Evolutionary conservation across 2,329 filamentous ascomycete genomes (phyloP).

Genomic region (Lecanicillium sp.): DNA sequence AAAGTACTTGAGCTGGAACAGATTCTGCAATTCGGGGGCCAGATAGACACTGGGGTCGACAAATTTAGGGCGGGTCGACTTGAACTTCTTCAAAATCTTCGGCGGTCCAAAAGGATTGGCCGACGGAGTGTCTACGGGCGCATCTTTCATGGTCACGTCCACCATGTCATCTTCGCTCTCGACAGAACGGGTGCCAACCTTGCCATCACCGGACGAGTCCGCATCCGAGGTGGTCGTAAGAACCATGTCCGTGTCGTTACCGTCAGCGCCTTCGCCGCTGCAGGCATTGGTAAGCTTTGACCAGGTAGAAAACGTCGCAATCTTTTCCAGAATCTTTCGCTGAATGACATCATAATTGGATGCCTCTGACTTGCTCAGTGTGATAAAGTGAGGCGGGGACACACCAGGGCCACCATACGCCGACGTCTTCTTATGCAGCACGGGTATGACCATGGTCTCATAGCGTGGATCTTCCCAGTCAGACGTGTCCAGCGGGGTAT

Average conservation of each 20-base stretch:
- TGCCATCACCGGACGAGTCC: slow-evolving; percentile 60
- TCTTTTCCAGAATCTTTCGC: slow-evolving; percentile 70
- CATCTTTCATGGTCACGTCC: slow-evolving; percentile 77
- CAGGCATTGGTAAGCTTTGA: slow-evolving; percentile 49
- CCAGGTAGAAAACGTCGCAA: slow-evolving; percentile 69
- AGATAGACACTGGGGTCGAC: slow-evolving; percentile 49
- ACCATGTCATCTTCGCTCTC: slow-evolving; percentile 88
- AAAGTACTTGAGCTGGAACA: slow-evolving; percentile 73
- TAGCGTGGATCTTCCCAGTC: slow-evolving; percentile 55
- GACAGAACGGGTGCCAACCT: slow-evolving; percentile 69
- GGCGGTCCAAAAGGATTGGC: slow-evolving; percentile 14
- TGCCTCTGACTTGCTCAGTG: slow-evolving; percentile 66
- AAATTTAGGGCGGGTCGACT: slow-evolving; percentile 43
- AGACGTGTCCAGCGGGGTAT: slow-evolving; percentile 32
- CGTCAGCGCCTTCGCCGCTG: slow-evolving; percentile 39
- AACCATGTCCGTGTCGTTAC: slow-evolving; percentile 60
- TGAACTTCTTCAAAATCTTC: slow-evolving; percentile 38
- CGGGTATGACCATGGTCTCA: slow-evolving; percentile 62
- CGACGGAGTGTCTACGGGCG: slow-evolving; percentile 14
- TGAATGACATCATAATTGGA: slow-evolving; percentile 61
- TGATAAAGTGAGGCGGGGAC: slow-evolving; percentile 60
- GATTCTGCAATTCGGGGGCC: slow-evolving; percentile 52
- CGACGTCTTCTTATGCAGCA: slow-evolving; percentile 51
- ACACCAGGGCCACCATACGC: slow-evolving; percentile 21
- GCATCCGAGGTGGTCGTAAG: slow-evolving; percentile 56